Conservation (phyloP, 768 basidiomycete species). For the Polyporus arcularius region DNA sequence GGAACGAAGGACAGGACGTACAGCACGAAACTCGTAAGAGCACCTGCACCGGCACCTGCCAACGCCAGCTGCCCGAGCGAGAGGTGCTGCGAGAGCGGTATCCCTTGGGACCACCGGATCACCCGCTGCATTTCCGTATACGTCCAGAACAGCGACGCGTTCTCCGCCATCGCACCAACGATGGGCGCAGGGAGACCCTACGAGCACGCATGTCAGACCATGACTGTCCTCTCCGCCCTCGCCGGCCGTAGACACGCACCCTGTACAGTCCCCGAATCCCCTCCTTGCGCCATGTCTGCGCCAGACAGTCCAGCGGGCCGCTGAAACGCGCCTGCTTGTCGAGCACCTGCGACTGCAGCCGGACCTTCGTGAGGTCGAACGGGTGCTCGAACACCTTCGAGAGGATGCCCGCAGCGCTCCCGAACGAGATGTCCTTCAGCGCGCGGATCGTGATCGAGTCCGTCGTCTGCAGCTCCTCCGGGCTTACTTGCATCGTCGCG, state of each 20-base stretch:
- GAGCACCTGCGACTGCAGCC: conserved; percentile 88
- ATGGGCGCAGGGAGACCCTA: conserved; percentile 89
- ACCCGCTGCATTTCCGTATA: conserved; percentile 76
- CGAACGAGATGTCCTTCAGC: conserved; percentile 27
- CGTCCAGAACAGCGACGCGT: conserved; percentile 83
- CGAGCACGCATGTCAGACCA: background rate
- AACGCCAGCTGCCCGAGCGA: conserved; percentile 70
- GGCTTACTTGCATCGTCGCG: background rate
- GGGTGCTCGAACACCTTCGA: conserved; percentile 93
- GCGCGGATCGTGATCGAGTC: conserved; percentile 25
- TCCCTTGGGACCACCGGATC: conserved; percentile 47
- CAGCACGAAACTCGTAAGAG: conserved; percentile 85
- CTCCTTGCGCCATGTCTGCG: conserved; percentile 78
- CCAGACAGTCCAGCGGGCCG: conserved; percentile 87
- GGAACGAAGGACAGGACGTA: conserved; percentile 38
- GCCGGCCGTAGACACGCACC: conserved; percentile 46
- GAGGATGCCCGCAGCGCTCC: conserved; percentile 72
- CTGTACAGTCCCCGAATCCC: conserved; percentile 86
- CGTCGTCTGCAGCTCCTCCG: conserved; percentile 13
- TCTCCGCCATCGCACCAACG: conserved; percentile 90
- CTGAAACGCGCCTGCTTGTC: conserved; percentile 69
- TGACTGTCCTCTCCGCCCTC: background rate
- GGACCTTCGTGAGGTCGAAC: conserved; percentile 93
- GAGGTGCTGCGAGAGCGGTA: conserved; percentile 41
- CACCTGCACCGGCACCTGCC: conserved; percentile 87